Percentiles rank a stretch among this genome's conserved stretches.
Evolutionary conservation across 306 rosid genomes (phyloP).

Genomic region (Argentina anserina): DNA sequence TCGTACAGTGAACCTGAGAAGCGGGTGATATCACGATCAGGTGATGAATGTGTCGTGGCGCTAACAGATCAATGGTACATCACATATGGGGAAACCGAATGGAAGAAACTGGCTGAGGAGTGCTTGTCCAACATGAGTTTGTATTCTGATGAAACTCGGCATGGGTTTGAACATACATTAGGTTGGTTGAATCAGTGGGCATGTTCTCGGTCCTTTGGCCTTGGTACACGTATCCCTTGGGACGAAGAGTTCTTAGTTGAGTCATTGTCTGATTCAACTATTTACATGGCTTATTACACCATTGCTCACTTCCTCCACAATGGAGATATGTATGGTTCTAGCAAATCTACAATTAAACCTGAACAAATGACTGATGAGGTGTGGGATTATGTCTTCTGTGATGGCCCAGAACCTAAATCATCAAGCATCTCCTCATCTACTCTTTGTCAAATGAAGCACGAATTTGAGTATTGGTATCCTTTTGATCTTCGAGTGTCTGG

Average conservation of each 20-base stretch:
- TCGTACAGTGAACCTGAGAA: no score
- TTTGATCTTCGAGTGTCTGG: conserved; percentile 94
- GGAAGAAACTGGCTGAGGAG: no score
- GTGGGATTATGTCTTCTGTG: conserved; percentile 80
- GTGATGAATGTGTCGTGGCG: no score
- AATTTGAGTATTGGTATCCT: conserved; percentile 96
- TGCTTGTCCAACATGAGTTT: no score
- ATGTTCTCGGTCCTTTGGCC: conserved; percentile 90
- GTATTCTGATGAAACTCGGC: conserved; percentile 73
- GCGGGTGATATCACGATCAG: no score
- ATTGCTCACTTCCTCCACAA: conserved; percentile 68
- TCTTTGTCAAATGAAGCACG: conserved; percentile 66
- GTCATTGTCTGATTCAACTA: conserved; percentile 87
- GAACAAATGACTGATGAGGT: conserved; percentile 78
- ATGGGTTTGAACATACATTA: conserved; percentile 89
- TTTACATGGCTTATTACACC: conserved; percentile 96
- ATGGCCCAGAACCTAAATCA: conserved; percentile 57
- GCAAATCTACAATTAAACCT: conserved; percentile 52
- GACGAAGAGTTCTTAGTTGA: conserved; percentile 82
- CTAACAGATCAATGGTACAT: no score
- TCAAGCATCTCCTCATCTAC: conserved; percentile 52
- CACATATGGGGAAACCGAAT: no score
- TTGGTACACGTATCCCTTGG: conserved; percentile 92
- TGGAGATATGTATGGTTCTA: conserved; percentile 68
- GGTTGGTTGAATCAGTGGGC: conserved; percentile 97